These are phyloP conservation scores for Arachnopeziza araneosa DNA, from an alignment of 2,329 filamentous ascomycete species.

Conservation along the genomic window DNA sequence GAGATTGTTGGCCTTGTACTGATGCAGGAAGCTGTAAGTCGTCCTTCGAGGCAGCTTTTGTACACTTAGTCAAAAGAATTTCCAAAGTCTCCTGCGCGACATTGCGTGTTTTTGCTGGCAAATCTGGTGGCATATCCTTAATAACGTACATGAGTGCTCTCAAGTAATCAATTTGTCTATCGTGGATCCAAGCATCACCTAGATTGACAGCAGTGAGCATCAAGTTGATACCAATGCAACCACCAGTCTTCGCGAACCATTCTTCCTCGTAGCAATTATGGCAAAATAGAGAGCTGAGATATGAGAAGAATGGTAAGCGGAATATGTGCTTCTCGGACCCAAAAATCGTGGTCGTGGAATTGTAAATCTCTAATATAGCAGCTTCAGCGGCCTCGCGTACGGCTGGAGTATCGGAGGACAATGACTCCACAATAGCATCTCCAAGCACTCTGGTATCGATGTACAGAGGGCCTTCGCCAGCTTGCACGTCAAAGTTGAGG, in stretches of 20 bases:
- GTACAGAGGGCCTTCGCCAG: conserved; percentile 80
- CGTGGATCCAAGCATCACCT: conserved; percentile 75
- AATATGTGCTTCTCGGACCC: conserved; percentile 67
- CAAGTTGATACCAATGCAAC: conserved; percentile 83
- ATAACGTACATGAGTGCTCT: conserved; percentile 93
- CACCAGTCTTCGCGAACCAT: conserved; percentile 97
- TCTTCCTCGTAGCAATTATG: conserved; percentile 97
- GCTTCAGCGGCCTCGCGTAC: conserved; percentile 79
- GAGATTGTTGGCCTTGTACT: conserved; percentile 47
- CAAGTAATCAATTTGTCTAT: conserved; percentile 81
- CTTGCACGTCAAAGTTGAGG: conserved; percentile 71
- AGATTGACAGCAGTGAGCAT: conserved; percentile 80
- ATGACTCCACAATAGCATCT: conserved; percentile 82
- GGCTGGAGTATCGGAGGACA: conserved; percentile 76
- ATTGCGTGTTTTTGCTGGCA: conserved; percentile 81
- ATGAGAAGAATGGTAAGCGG: conserved; percentile 76
- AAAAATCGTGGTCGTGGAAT: conserved; percentile 72
- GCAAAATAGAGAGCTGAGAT: conserved; percentile 78
- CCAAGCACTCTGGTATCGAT: conserved; percentile 84
- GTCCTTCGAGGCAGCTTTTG: conserved; percentile 72
- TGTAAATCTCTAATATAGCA: conserved; percentile 72
- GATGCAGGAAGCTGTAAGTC: conserved; percentile 53
- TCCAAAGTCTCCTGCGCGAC: conserved; percentile 81
- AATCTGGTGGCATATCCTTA: conserved; percentile 93
- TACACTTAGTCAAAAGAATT: conserved; percentile 71